Conservation (phyloP, 1,139 yeast species). For the Pichia kudriavzevii region DNA sequence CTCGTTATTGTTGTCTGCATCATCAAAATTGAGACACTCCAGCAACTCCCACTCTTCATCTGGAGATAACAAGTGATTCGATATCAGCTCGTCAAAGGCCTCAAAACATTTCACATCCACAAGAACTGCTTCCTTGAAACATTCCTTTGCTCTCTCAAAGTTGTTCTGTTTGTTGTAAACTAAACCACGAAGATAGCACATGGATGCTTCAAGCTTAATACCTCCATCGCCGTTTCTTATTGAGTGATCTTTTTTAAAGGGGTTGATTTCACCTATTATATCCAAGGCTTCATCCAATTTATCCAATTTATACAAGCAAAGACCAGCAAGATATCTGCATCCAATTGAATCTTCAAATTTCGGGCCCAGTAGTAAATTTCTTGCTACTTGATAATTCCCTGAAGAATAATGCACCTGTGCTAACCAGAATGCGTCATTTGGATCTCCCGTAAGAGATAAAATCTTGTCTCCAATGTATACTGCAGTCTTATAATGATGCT, state of each 20-base stretch:
- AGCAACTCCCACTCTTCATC: slow-evolving; percentile 83
- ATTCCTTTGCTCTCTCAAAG: slow-evolving; percentile 79
- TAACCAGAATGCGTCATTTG: slow-evolving; percentile 94
- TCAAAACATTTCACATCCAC: slow-evolving; percentile 92
- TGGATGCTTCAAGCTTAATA: slow-evolving; percentile 75
- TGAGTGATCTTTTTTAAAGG: slow-evolving; percentile 39
- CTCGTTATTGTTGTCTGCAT: slow-evolving; percentile 75
- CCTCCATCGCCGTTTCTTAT: slow-evolving; percentile 59
- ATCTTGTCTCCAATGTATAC: slow-evolving; percentile 91
- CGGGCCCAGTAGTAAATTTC: slow-evolving; percentile 43
- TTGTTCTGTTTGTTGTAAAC: slow-evolving; percentile 79
- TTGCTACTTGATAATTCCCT: slow-evolving; percentile 75
- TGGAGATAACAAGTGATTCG: slow-evolving; percentile 73
- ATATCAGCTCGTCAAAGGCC: slow-evolving; percentile 75
- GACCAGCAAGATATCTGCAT: slow-evolving; percentile 77
- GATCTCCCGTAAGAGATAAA: slow-evolving; percentile 68
- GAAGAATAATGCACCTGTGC: slow-evolving; percentile 79
- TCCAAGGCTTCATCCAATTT: slow-evolving; percentile 87
- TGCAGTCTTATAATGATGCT: slow-evolving; percentile 87
- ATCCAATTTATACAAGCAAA: slow-evolving; percentile 66
- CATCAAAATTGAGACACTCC: slow-evolving; percentile 58
- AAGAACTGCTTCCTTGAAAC: slow-evolving; percentile 77
- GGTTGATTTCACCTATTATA: slow-evolving; percentile 76
- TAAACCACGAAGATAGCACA: slow-evolving; percentile 80
- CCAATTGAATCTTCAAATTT: slow-evolving; percentile 40